Conservation (phyloP, 176 grass and related monocot species). For the Carex parvula region DNA sequence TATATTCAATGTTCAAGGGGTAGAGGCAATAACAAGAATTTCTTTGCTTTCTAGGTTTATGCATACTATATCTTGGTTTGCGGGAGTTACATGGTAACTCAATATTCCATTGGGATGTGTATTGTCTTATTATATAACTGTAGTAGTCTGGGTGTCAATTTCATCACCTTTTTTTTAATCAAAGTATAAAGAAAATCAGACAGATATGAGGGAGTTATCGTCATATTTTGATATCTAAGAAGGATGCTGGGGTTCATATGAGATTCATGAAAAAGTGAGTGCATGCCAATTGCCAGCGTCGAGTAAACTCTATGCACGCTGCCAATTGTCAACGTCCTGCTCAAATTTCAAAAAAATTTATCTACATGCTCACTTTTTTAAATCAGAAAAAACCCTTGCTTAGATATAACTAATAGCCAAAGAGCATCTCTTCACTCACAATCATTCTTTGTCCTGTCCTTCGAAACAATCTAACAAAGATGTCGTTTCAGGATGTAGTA, state of each 20-base stretch:
- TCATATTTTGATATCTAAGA: not conserved
- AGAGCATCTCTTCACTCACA: not conserved
- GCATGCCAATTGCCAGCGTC: not conserved
- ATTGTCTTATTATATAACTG: not conserved
- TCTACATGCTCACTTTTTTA: not conserved
- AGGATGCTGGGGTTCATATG: not conserved
- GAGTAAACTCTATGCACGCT: not conserved
- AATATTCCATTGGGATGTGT: not conserved
- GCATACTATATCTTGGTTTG: not conserved
- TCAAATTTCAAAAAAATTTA: not conserved
- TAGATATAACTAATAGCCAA: not conserved
- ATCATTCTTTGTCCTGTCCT: slow-evolving; percentile 2
- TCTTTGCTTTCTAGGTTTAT: not conserved
- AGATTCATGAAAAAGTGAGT: not conserved
- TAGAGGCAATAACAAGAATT: not conserved
- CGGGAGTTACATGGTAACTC: not conserved
- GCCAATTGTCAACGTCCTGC: not conserved
- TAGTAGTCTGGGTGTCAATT: not conserved
- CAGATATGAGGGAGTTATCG: not conserved
- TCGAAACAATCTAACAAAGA: slow-evolving; percentile 13
- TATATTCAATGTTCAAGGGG: not conserved
- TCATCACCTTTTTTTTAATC: not conserved
- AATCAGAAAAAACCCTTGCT: not conserved
- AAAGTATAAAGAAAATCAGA: not conserved
- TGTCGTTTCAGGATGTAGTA: slow-evolving; percentile 51